Evolutionary conservation across 2,329 filamentous ascomycete species (phyloP).

Genomic region (Talaromyces verruculosus): DNA sequence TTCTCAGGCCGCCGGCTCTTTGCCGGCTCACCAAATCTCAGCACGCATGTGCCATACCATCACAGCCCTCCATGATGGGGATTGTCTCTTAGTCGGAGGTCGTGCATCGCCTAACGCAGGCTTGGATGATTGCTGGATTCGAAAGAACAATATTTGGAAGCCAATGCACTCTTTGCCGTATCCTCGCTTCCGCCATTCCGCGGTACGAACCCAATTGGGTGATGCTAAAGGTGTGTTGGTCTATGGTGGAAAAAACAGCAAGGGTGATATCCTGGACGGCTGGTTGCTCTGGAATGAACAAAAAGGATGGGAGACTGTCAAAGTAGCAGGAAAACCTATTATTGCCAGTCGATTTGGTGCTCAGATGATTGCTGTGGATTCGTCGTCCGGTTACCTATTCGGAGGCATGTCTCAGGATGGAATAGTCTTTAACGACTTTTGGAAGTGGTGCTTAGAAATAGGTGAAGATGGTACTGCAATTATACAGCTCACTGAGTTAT

Average conservation of each 20-base stretch:
- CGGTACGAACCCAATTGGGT: constrained; percentile 48
- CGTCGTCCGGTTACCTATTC: constrained; percentile 61
- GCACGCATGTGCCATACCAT: constrained; percentile 72
- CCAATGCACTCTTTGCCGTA: constrained; percentile 64
- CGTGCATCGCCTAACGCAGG: constrained; percentile 71
- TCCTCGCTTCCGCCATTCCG: constrained; percentile 74
- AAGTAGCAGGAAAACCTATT: constrained; percentile 30
- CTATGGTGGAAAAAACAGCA: constrained; percentile 60
- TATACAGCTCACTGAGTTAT: constrained; percentile 31
- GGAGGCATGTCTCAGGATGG: constrained; percentile 71
- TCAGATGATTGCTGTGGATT: constrained; percentile 43
- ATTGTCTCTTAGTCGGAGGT: constrained; percentile 71
- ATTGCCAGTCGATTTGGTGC: constrained; percentile 59
- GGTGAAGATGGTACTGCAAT: constrained; percentile 34
- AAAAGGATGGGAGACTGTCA: constrained; percentile 53
- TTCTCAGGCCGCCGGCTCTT: constrained; percentile 48
- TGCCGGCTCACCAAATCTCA: constrained; percentile 40
- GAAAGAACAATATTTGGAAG: constrained; percentile 63
- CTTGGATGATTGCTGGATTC: constrained; percentile 73
- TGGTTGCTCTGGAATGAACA: constrained; percentile 57
- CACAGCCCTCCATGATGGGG: constrained; percentile 60
- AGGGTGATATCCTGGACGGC: constrained; percentile 50
- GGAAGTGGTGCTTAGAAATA: constrained; percentile 61
- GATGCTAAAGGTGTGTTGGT: constrained; percentile 53
- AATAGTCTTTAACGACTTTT: constrained; percentile 61